Evolutionary conservation across 768 basidiomycete species (phyloP), one percentile per base, ranked within the genome.

Genomic region (Trametes cinnabarina): DNA sequence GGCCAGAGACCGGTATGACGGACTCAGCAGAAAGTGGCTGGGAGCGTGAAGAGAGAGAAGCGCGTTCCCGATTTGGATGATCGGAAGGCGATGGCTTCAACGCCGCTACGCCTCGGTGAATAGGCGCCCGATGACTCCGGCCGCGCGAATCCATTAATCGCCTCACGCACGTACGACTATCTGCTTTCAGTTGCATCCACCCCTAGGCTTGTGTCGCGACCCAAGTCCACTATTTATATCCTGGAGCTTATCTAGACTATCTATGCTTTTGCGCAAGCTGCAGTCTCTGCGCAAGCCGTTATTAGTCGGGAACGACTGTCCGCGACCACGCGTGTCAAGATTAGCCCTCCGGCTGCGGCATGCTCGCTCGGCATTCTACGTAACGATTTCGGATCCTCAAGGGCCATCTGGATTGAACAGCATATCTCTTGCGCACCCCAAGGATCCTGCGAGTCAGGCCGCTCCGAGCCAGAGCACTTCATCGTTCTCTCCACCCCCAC

Each of bases 351-450:
- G 48, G 15, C 23, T 37, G 2, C 50, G 32, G 35, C 22, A 47
- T 19, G 35, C 46, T 3, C 59, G 48, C 23, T 23, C 25, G 6
- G 59, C 59, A 17, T 25, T 42, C 26, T 61, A 61, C 25, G 55
- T 61, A 20, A 59, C 58, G 19, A 57, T 60, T 8, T 57, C 58
- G n/a, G 58, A 60, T 28, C 62, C 62, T 1, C 42, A 37, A 7
- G 15, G 30, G 9, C 40, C 39, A 4, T 9, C 23, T 6, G 46
- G 22, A 2, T 10, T 55, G 4, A 37, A 50, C 14, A 12, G 30
- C 10, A 54, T 63, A 15, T 53, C 44, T 9, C 56, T 63, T n/a
- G 63, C 68, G 12, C 68, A 69, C 50, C 68, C 68, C 4, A 63
- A 61, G 49, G 68, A 69, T 37, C 64, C 64, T 1, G 49, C 55